Conservation (phyloP, 768 basidiomycete genomes). For the Stropharia rugosoannulata region DNA sequence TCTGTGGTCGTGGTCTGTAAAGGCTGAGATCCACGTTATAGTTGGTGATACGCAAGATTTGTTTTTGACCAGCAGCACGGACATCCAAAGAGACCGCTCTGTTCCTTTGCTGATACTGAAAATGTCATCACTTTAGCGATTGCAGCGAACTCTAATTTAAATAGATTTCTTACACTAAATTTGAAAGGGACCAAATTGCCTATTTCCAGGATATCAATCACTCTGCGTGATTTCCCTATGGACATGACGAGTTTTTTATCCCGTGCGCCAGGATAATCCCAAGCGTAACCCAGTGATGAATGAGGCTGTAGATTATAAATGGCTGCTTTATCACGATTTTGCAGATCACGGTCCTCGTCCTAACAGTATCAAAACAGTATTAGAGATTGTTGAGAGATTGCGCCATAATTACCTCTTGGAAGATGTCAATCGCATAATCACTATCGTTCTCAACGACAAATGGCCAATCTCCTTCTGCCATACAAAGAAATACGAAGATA, state of each 20-base stretch:
- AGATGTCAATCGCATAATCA: constrained; percentile 63
- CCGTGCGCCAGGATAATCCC: constrained; percentile 87
- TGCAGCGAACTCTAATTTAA: neutral
- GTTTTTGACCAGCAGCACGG: constrained; percentile 82
- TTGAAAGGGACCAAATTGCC: constrained; percentile 89
- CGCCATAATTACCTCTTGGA: constrained; percentile 61
- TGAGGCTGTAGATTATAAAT: constrained; percentile 62
- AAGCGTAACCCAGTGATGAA: constrained; percentile 70
- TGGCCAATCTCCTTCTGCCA: constrained; percentile 79
- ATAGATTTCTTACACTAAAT: constrained; percentile 54
- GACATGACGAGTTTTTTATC: constrained; percentile 76
- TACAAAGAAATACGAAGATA: constrained; percentile 78
- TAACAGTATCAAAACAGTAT: constrained; percentile 13
- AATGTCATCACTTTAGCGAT: neutral
- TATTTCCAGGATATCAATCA: constrained; percentile 93
- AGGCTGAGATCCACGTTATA: constrained; percentile 85
- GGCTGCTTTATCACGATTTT: constrained; percentile 35
- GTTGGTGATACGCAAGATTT: constrained; percentile 82
- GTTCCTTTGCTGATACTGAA: constrained; percentile 53
- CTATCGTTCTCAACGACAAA: constrained; percentile 90
- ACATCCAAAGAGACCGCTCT: constrained; percentile 86
- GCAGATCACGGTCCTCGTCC: constrained; percentile 44
- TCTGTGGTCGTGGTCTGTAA: constrained; percentile 71
- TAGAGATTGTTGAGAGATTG: neutral
- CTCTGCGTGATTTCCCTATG: constrained; percentile 59